These are phyloP conservation scores for Castanea sativa DNA, from an alignment of 306 rosid genomes.

Conservation along the genomic window DNA sequence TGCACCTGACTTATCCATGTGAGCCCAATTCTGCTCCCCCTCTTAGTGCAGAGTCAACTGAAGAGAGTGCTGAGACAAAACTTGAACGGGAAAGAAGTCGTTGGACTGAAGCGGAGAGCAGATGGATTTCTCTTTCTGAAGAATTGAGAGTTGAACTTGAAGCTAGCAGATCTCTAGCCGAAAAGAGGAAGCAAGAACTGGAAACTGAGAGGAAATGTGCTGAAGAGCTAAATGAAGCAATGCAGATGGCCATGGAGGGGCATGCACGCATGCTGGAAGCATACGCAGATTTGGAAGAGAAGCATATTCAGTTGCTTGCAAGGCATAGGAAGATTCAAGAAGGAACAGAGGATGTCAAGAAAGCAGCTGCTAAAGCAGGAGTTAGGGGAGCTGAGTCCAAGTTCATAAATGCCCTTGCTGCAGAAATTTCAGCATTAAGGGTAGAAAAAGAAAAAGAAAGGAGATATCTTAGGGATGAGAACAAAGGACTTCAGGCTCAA, in stretches of 20 bases:
- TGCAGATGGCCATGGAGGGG: conserved; percentile 83
- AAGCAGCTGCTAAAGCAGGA: conserved; percentile 94
- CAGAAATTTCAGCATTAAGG: conserved; percentile 84
- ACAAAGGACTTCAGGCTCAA: conserved; percentile 92
- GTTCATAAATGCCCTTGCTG: conserved; percentile 94
- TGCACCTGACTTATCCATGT: conserved; percentile 59
- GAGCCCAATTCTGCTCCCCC: conserved; percentile 50
- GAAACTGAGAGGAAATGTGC: conserved; percentile 83
- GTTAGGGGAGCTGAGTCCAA: conserved; percentile 89
- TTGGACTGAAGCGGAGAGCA: conserved; percentile 94
- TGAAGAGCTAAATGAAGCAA: conserved; percentile 86
- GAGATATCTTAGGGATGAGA: conserved; percentile 76
- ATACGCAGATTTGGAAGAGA: conserved; percentile 98
- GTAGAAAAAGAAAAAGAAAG: conserved; percentile 87
- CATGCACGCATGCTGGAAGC: conserved; percentile 89
- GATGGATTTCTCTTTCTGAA: conserved; percentile 86
- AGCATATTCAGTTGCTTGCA: conserved; percentile 75
- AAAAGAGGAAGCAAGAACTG: conserved; percentile 63
- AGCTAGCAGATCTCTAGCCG: conserved; percentile 61
- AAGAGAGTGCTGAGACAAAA: conserved; percentile 46
- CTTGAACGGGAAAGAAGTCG: conserved; percentile 73
- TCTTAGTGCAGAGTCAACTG: conserved; percentile 48
- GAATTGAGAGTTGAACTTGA: conserved; percentile 90
- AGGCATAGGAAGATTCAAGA: conserved; percentile 85
- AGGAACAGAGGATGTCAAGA: conserved; percentile 91